Evolutionary conservation across 139 green algal genomes (phyloP).

Genomic region (Coelastrella sp.): DNA sequence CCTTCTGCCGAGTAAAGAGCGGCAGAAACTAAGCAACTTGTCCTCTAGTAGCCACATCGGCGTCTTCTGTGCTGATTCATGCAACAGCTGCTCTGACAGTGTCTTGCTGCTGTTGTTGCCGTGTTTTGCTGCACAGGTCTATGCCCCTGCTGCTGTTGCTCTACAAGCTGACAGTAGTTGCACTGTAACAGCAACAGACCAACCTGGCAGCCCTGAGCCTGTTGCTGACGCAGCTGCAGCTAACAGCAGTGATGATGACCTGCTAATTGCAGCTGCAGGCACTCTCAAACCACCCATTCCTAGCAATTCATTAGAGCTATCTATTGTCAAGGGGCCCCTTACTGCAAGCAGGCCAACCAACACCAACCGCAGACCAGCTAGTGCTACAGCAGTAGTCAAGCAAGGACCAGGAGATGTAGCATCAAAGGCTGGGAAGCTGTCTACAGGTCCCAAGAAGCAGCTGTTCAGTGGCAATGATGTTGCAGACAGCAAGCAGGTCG

Average conservation of each 20-base stretch:
- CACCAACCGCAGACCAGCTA: slow-evolving; percentile 1
- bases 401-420: neutral
- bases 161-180: slow-evolving; percentile 20
- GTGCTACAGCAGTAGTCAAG: neutral
- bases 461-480: slow-evolving; percentile 1
- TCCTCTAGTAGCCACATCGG: too few species aligned
- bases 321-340: slow-evolving; percentile 26
- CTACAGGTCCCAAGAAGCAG: neutral
- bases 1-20: too few species aligned
- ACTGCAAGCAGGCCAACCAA: slow-evolving; percentile 37
- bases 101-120: neutral
- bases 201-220: slow-evolving; percentile 6
- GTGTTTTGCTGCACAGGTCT: neutral
- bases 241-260: neutral
- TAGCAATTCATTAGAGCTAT: neutral
- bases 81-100: neutral
- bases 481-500: neutral
- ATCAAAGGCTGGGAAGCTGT: neutral
- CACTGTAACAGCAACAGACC: neutral
- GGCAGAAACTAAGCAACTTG: too few species aligned
- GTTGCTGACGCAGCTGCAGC: neutral
- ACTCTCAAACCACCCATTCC: neutral
- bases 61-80: too few species aligned
- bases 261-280: neutral
- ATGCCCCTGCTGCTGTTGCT: neutral